Evolutionary conservation across 2,329 filamentous ascomycete species (phyloP).

Genomic region (Cladosporium sp.): DNA sequence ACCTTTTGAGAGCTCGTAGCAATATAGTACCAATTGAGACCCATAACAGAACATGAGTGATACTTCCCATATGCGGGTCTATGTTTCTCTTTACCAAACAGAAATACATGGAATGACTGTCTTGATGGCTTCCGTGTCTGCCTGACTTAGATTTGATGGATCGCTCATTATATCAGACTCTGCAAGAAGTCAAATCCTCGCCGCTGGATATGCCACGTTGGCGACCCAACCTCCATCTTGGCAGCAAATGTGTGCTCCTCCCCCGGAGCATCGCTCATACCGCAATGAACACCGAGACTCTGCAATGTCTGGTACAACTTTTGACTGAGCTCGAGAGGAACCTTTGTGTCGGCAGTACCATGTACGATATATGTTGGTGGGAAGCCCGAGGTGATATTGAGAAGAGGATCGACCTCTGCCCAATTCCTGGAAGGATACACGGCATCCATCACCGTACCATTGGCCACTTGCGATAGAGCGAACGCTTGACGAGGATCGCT

Average conservation of each 20-base stretch:
- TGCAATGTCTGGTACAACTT: background rate
- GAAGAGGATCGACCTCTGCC: background rate
- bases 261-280: background rate
- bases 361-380: background rate
- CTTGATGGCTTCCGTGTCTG: no score
- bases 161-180: background rate
- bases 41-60: no score
- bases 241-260: background rate
- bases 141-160: no score
- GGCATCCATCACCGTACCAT: background rate
- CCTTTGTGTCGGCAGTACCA: background rate
- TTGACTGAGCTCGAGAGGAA: background rate
- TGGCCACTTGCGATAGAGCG: background rate
- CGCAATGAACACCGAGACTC: background rate
- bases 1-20: background rate
- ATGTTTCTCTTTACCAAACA: no score
- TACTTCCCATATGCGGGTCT: no score
- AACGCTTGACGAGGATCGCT: constrained; percentile 12
- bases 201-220: background rate
- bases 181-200: background rate
- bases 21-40: background rate
- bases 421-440: background rate
- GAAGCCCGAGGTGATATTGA: background rate
- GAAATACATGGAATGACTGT: no score
- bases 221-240: background rate